Base-by-base conservation (phyloP, 768 basidiomycete genomes). In the Tylopilus vinaceipallidus region DNA sequence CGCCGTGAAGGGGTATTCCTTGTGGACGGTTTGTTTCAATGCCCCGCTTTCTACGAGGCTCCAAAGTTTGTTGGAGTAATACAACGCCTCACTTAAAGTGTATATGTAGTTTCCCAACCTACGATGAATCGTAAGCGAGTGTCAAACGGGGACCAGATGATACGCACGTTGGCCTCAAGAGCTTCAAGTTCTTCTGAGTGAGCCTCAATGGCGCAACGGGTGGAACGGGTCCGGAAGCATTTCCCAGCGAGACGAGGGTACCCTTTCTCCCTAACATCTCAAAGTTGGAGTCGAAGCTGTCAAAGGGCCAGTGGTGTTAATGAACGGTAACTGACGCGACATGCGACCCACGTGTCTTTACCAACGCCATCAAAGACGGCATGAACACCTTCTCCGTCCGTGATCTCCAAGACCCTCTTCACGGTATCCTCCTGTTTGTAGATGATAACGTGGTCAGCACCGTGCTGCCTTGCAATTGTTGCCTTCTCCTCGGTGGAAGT, bases 301-400 rank as follows among this genome's bases (percentile, higher is more conserved):
- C 22, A 34, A 46, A 49, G 14, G 20, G 36, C 59, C 44, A 49
- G 38, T 22, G 51, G n/a, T n/a, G n/a, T n/a, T n/a, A n/a, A 40
- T 9, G 14, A 24, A 43, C 37, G 49, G 32, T 11, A 48, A 20
- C 34, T 24, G 26, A 12, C 6, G 23, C 20, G 1, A 10, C 27
- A 26, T 6, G 14, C 27, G 19, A 75, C 88, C 50, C 70, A 95
- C 80, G 94, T 98, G 65, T 92, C 89, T 73, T 90, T 95, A 2
- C 95, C 95, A n/a, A 99, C 92, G 24, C 95, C 95, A 60, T 99
- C 95, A 61, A 87, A 95, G 22, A 93, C 80, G 14, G 82, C 95
- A 54, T 95, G 80, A 6, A 93, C 89, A 16, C 91, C 90, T 56
- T 83, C 76, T 7, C 88, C 89, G 35, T 81, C 81, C 0, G 91